Base-by-base conservation (phyloP, 2,329 filamentous ascomycete genomes). In the Leptographium lundbergii region DNA sequence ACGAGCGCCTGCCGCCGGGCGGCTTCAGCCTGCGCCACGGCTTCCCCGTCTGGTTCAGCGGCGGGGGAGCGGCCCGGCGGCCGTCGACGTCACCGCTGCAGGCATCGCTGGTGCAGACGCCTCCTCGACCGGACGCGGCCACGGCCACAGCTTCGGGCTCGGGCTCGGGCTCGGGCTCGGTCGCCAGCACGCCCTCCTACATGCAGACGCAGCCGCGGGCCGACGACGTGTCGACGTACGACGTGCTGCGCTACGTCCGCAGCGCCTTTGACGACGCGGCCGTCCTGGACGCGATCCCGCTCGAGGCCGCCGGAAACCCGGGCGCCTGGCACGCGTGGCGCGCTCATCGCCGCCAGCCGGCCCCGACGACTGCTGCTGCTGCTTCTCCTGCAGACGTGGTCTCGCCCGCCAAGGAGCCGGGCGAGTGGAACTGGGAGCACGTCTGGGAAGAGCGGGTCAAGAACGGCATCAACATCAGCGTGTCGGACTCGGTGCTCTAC, bases 291-390 rank as follows among this genome's bases (percentile, higher is more conserved):
- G 81, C 81, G 0, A 76, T 97, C 24, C 86, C 90, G 1, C 74
- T 95, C 0, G 84, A 90, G 63, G 88, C 88, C 22, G 90, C 91
- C 0, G 92, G 89, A 1, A 96, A 97, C 66, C 85, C 88, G 3
- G 89, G 91, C 7, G 94, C 92, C 25, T 97, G 91, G 87, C 89
- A 96, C 73, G 92, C 92, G 5, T 97, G 92, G 92, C 81, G 84
- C 66, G 82, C 88, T 7, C 81, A 92, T 69, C 82, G 85, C 59
- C 74, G 70, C 66, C 66, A 80, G n/a, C 5, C 5, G 14, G 45
- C 22, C n/a, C n/a, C 34, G 9, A 36, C 34, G 9, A 36, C 34
- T 7, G 13, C 34, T 36, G 10, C 29, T 32, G 10, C 29, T 32
- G 10, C 29, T 32, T 5, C 29, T 10, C 25, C 47, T 3, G 27